Base-by-base conservation (phyloP, 352 stramenopile genomes). In the Phytophthora niederhauseri region DNA sequence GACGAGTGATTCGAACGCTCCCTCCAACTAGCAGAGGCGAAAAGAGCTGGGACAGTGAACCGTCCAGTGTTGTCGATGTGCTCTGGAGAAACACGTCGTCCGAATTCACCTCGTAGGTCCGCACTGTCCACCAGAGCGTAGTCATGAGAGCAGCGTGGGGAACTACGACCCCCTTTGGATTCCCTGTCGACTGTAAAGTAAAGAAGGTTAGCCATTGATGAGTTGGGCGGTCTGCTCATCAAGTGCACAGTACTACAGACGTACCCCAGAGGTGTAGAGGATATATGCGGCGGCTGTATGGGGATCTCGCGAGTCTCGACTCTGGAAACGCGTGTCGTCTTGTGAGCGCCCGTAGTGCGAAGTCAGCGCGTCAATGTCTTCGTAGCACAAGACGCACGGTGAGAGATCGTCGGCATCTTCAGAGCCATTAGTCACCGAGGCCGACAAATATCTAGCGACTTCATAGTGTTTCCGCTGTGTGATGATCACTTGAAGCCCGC, bases 151-250 rank as follows among this genome's bases (percentile, higher is more conserved):
- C 87, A 24, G 72, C 64, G 43, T 94, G 85, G 4, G 81, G 70
- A 7, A 93, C 77, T 31, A 89, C 73, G 12, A 94, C 87, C 24
- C 87, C 87, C 53, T 94, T 94, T 6, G 87, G 87, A 14, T 80
- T 68, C 8, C 83, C 85, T 34, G 83, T 93, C 0, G 78, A 89
- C 73, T 80, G 31, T 43, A 53, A 8, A 3, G 17, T 43, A 22
- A 2, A 57, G 34, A 36, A 24, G 2, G 50, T 55, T 34, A 63
- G 26, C 31, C 2, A 12, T 49, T 8, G 6, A 49, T 19, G 4
- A 45, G 12, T 8, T 45, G 12, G 36, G 15, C 14, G 15, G 6
- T n/a, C 12, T 7, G 7, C n/a, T 9, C 3, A 28, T 17, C 46
- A 17, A n/a, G 20, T 28, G 20, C n/a, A 26, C 22, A 26, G 22